phyloP scores from a whole-genome alignment of 75 land plant species.

The Pinus taeda region DNA sequence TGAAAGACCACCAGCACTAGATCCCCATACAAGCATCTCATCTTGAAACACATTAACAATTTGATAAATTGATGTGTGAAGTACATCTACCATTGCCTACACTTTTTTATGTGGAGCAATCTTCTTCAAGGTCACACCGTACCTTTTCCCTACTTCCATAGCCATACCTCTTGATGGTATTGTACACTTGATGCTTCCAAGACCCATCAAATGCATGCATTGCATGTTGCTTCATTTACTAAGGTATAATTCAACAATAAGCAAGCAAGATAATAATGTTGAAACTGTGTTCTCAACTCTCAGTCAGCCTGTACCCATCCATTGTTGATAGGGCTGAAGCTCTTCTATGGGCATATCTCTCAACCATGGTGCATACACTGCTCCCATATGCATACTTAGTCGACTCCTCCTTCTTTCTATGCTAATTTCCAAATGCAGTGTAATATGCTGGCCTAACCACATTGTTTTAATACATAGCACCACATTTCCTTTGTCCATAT shows the following conservation, averaged over 20 bases:
- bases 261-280: slow-evolving; percentile 67
- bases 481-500: too few relatives aligned
- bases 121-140: slow-evolving; percentile 38
- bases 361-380: too few relatives aligned
- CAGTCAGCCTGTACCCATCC: too few relatives aligned
- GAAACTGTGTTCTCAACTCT: slow-evolving; percentile 20
- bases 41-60: slow-evolving; percentile 68
- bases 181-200: slow-evolving; percentile 80
- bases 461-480: too few relatives aligned
- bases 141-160: slow-evolving; percentile 28
- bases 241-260: slow-evolving; percentile 81
- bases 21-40: slow-evolving; percentile 49
- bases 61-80: slow-evolving; percentile 73
- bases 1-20: slow-evolving; percentile 30
- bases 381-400: too few relatives aligned
- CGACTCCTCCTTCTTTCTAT: too few relatives aligned
- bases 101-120: slow-evolving; percentile 51
- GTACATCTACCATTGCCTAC: slow-evolving; percentile 75
- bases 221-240: slow-evolving; percentile 75
- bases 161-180: slow-evolving; percentile 41
- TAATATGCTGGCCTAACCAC: too few relatives aligned
- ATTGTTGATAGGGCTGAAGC: too few relatives aligned
- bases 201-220: slow-evolving; percentile 41
- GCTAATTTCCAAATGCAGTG: too few relatives aligned
- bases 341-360: too few relatives aligned